These are phyloP conservation scores for Ophiostoma sp. DNA, from an alignment of 2,329 filamentous ascomycete species.

Conservation along the genomic window DNA sequence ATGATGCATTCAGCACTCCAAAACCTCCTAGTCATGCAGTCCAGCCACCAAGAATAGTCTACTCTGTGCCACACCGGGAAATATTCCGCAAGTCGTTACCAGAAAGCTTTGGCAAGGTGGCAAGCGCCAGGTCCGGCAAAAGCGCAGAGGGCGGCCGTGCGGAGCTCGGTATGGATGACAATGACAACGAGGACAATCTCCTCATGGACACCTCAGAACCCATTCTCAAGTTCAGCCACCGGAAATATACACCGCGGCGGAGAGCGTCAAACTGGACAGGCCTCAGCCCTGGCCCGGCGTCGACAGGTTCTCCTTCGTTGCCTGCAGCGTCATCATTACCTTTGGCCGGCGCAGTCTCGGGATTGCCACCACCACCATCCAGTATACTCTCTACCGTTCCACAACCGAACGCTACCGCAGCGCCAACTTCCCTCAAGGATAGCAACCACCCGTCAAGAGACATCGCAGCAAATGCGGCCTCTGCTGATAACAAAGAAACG, in stretches of 20 bases:
- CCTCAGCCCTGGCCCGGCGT: neutral
- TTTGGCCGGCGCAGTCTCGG: neutral
- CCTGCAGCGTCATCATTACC: neutral
- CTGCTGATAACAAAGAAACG: neutral
- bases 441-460: neutral
- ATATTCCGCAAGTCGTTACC: slow-evolving; percentile 20
- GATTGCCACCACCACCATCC: neutral
- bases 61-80: neutral
- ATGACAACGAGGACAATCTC: slow-evolving; percentile 29
- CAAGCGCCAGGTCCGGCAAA: neutral
- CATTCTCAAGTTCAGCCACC: neutral
- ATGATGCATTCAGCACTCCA: slow-evolving; percentile 25
- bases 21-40: neutral
- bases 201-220: slow-evolving; percentile 8
- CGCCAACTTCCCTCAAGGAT: neutral
- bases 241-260: neutral
- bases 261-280: slow-evolving; percentile 7
- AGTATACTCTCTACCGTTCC: neutral
- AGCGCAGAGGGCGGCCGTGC: slow-evolving; percentile 22
- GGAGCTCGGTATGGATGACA: slow-evolving; percentile 28
- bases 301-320: neutral
- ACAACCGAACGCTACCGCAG: neutral
- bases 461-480: neutral
- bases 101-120: neutral
- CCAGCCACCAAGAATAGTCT: neutral